Evolutionary conservation across 768 basidiomycete genomes (phyloP).

Genomic region (Leccinum obscurum): DNA sequence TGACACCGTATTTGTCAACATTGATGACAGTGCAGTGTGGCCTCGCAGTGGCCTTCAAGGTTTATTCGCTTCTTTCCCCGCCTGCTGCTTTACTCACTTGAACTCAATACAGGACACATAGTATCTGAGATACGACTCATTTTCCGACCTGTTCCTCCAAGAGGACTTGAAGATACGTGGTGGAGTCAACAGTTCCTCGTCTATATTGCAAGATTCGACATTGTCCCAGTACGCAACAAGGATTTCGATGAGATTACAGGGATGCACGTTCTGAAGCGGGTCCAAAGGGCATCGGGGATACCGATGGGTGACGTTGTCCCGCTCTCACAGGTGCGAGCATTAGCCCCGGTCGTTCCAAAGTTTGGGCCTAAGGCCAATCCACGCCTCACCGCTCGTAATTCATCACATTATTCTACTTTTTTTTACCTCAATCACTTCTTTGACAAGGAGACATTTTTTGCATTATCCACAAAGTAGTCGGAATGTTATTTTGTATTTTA

Average conservation of each 20-base stretch:
- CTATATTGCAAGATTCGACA: constrained; percentile 29
- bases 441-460: constrained; percentile 27
- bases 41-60: no score
- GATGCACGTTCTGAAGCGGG: constrained; percentile 25
- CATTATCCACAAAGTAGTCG: not conserved
- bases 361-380: constrained; percentile 27
- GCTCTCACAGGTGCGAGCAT: constrained; percentile 21
- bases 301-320: constrained; percentile 31
- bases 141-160: constrained; percentile 11
- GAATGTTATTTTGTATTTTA: no score
- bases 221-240: constrained; percentile 19
- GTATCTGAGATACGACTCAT: constrained; percentile 17
- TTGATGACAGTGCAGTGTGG: no score
- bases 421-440: constrained; percentile 36
- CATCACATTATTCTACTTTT: constrained; percentile 16
- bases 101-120: no score
- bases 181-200: constrained; percentile 16
- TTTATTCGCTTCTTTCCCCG: no score
- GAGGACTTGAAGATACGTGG: not conserved
- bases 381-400: constrained; percentile 22
- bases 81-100: no score
- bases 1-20: no score
- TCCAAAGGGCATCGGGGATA: constrained; percentile 6
- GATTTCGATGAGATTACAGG: constrained; percentile 18
- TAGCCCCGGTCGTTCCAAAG: constrained; percentile 28